Evolutionary conservation across 2,329 filamentous ascomycete species (phyloP), one percentile per base, ranked within the genome.

Genomic region (Aspergillus proliferans): DNA sequence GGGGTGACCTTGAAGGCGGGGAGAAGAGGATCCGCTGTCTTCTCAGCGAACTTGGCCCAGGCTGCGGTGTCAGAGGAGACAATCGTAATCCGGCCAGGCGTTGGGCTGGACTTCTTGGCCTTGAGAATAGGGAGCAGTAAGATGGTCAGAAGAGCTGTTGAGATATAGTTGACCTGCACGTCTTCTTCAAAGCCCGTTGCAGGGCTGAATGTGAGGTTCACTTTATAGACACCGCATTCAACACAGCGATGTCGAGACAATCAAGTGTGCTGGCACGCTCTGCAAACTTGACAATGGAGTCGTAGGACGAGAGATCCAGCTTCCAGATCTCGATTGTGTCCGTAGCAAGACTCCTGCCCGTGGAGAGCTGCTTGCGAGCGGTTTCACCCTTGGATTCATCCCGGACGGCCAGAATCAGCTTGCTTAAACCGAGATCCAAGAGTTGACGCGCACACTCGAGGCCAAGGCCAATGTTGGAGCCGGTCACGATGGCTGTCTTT

Each of bases 401-500:
- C 24, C 76, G 71, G 24, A 73, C 70, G 3, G 71, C 73, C 15
- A 78, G 61, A 47, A 78, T 74, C 22, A 78, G 62, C 22, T 66
- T 70, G 1, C 60, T 60, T 10, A 70, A 68, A 4, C 67, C 64
- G 5, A 76, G 64, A 0, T 59, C 55, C 1, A 70, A 66, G 39
- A 75, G 66, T 52, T 76, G 73, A 1, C 63, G 62, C 1, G 71
- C 69, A 5, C 74, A 70, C 59, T 78, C 73, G 41, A 69, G 64
- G 12, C 76, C 76, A 0, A 78, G 66, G 3, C 75, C 75, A 6
- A 65, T 60, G 47, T 78, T 78, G 2, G 71, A 67, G 39, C 76
- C 76, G 0, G 76, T 79, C 4, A 79, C 69, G 26, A 79, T 71
- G 47, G 76, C 60, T 4, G 63, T 72, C 39, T 70, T 63, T 15